Base-by-base conservation (phyloP, 1,284 basidiomycete species). In the Rhodotorula sp. region DNA sequence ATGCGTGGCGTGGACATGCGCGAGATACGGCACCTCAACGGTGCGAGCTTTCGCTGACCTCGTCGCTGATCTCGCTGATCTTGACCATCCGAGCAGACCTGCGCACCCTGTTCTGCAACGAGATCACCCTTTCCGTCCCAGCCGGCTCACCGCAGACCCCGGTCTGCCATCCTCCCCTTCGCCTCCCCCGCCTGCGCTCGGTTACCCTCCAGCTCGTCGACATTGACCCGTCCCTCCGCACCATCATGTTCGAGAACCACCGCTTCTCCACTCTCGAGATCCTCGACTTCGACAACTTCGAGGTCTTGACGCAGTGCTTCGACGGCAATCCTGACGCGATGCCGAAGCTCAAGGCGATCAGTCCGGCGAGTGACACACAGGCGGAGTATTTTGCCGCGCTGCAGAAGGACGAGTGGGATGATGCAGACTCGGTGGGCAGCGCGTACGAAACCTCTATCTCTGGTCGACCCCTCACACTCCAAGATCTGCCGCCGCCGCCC, bases 171-270 rank as follows among this genome's bases (percentile, higher is more conserved):
- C 7, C n/a, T 2, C 40, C 40, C 1, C 37, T 28, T 9, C 20
- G 51, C 11, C 40, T 61, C 11, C 60, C 60, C 5, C 37, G 26
- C 1, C 60, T 61, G 2, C 34, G 46, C 26, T 53, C 60, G 16
- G 51, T 61, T 40, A 40, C 53, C 26, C 60, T 61, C 50, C 31
- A 61, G 9, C 15, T 30, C 10, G 34, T 61, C 37, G 50, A 61
- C 26, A 24, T 61, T 18, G 22, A 37, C 22, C 60, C 51, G 4
- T 31, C 40, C n/a, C 40, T 61, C 11, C 60, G 60, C 20, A 53
- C 60, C 16, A 61, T 61, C 51, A 40, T 52, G 34, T 61, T 53
- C 37, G 60, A 61, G 37, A 40, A 52, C 26, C 60, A 61, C 51
- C 20, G 40, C 15, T 61, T 61, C 18, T 26, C 40, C 15, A 9